Evolutionary conservation across 176 grass and related monocot species (phyloP), one percentile per base, ranked within the genome.

Genomic region (Oryza nivara): DNA sequence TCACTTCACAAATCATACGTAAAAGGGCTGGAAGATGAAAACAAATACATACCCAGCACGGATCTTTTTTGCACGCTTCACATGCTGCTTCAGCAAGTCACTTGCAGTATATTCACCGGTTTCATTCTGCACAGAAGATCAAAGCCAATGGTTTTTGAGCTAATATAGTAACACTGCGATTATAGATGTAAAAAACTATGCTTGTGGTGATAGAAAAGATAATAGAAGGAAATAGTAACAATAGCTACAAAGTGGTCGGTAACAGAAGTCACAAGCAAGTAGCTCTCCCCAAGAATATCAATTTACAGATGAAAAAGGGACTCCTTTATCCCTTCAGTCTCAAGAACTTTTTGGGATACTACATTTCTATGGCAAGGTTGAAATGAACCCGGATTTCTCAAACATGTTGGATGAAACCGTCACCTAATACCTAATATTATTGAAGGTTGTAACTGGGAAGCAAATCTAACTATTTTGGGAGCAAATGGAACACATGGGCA

Each of bases 51-150:
- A 94, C 92, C 75, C 11, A 26, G 65, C 87, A 63, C 92, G 87
- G 72, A 94, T 88, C 74, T 65, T 86, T 83, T 92, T 94, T 5
- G 87, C 87, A 65, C 66, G 84, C 36, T 89, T 83, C 83, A 92
- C 82, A 83, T 94, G 92, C 67, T 82, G 78, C 45, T 87, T 86
- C 76, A 94, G 70, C 47, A 94, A 90, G 51, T 80, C 81, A 38
- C 69, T 45, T 11, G 79, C 9, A 17, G 85, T 89, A 74, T 87
- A 88, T 70, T 92, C 87, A 85, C 78, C 75, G 7, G 60, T 65
- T 67, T 64, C 74, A 74, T 87, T 73, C 92, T 94, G 89, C 82
- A 86, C n/a, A 68, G 68, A 88, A 76, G 23, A 85, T 76, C 23
- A 85, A 67, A 80, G 65, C 11, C 26, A 77, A 80, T 80, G 23